phyloP scores from a whole-genome alignment of 805 yeast species.

The Clavispora vitiphila region DNA sequence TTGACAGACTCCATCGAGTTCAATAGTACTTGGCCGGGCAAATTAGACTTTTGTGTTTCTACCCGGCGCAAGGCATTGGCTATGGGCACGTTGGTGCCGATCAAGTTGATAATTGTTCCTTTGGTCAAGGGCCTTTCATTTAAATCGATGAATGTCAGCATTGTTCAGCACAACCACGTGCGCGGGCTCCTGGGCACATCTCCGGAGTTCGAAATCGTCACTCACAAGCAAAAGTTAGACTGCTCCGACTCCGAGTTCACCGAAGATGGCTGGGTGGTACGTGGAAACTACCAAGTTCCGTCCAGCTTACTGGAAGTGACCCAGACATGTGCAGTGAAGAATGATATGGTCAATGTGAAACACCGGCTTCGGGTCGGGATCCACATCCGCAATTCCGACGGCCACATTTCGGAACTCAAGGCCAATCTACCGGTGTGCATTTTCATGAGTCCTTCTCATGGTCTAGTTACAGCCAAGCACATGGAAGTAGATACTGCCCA shows the following conservation, averaged over 20 bases:
- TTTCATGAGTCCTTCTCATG: conserved; percentile 38
- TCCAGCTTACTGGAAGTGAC: conserved; percentile 33
- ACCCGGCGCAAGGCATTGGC: conserved; percentile 43
- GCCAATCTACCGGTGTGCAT: conserved; percentile 47
- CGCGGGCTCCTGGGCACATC: conserved; percentile 29
- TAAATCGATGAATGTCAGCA: conserved; percentile 27
- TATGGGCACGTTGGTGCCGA: conserved; percentile 40
- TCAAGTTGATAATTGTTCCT: conserved; percentile 43
- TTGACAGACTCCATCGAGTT: conserved; percentile 42
- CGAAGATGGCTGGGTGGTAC: conserved; percentile 43
- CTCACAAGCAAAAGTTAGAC: conserved; percentile 21
- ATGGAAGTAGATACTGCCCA: conserved; percentile 25
- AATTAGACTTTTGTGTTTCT: conserved; percentile 45
- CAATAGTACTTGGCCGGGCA: conserved; percentile 49
- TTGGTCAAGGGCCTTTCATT: conserved; percentile 40
- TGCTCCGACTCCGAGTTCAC: conserved; percentile 16
- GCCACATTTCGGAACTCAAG: conserved; percentile 47
- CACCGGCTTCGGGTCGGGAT: conserved; percentile 44
- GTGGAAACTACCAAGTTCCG: conserved; percentile 39
- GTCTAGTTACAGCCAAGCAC: conserved; percentile 31
- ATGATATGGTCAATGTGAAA: conserved; percentile 38
- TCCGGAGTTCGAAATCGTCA: conserved; percentile 35
- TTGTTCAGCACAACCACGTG: conserved; percentile 35
- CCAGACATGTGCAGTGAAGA: conserved; percentile 38
- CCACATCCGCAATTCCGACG: conserved; percentile 43